These are phyloP conservation scores for Talaromyces sp. DNA, from an alignment of 2,329 filamentous ascomycete species.

Conservation along the genomic window DNA sequence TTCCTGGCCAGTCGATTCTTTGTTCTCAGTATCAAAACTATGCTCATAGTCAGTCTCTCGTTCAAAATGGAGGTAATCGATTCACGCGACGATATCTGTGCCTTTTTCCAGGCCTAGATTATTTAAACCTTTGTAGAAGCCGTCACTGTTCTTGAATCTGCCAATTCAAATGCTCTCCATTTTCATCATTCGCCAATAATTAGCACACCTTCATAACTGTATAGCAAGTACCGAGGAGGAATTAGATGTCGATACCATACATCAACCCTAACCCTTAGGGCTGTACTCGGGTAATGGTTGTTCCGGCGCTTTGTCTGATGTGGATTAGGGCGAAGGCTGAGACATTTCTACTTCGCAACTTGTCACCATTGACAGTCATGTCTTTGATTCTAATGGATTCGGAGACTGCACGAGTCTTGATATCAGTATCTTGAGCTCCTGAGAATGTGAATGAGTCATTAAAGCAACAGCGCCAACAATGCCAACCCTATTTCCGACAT, in stretches of 20 bases:
- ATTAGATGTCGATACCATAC: neutral
- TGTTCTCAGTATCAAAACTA: neutral
- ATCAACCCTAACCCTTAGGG: neutral
- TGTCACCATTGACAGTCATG: neutral
- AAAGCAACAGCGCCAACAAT: neutral
- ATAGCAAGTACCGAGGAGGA: neutral
- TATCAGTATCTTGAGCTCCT: neutral
- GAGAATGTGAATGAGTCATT: neutral
- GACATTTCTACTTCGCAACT: neutral
- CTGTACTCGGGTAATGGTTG: neutral
- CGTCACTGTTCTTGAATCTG: no score
- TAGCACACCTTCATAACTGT: neutral
- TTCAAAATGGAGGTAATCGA: neutral
- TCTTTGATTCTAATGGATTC: neutral
- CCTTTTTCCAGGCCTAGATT: neutral
- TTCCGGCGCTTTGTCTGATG: neutral
- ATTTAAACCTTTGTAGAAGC: neutral
- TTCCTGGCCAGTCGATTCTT: neutral
- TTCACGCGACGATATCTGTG: neutral
- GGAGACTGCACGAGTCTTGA: neutral
- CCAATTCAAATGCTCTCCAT: no score
- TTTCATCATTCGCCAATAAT: neutral
- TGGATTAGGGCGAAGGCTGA: neutral
- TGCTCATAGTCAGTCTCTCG: neutral
- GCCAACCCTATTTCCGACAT: slow-evolving; percentile 56